These are phyloP conservation scores for Clohesyomyces aquaticus DNA, from an alignment of 495 filamentous ascomycete species.

Conservation along the genomic window DNA sequence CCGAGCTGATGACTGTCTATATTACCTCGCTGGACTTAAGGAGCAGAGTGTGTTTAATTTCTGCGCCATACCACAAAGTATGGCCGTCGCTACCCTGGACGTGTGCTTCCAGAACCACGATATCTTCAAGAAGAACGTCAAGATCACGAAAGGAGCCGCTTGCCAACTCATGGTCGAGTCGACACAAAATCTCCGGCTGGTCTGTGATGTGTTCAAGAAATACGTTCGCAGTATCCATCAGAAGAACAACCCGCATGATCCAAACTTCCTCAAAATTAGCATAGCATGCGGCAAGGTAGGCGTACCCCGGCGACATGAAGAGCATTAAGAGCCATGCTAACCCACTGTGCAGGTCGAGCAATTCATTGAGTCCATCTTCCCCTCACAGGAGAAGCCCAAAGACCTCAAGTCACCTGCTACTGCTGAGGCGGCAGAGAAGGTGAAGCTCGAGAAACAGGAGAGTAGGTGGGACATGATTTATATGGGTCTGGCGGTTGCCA, in stretches of 20 bases:
- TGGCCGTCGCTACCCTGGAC: conserved; percentile 95
- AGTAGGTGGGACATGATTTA: conserved; percentile 63
- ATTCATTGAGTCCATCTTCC: conserved; percentile 95
- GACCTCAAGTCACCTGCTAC: conserved; percentile 47
- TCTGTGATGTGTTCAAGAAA: conserved; percentile 77
- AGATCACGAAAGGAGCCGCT: conserved; percentile 94
- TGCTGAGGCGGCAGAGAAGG: conserved; percentile 54
- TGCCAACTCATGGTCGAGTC: conserved; percentile 90
- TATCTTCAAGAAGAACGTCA: conserved; percentile 86
- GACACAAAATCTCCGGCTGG: conserved; percentile 79
- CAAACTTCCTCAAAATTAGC: conserved; percentile 91
- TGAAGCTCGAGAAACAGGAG: conserved; percentile 55
- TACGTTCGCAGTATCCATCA: conserved; percentile 83
- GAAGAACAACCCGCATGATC: conserved; percentile 93
- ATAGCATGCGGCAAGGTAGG: conserved; percentile 84
- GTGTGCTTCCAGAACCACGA: conserved; percentile 89
- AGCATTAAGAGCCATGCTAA: conserved; percentile 20
- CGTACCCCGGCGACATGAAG: not conserved
- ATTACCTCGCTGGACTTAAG: conserved; percentile 93
- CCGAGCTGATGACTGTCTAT: conserved; percentile 90
- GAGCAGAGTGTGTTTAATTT: conserved; percentile 99
- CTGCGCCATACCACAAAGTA: conserved; percentile 94
- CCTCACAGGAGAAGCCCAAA: conserved; percentile 61
- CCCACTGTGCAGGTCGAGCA: conserved; percentile 77
- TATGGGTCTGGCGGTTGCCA: conserved; percentile 64